Evolutionary conservation across 2,329 filamentous ascomycete species (phyloP), one percentile per base, ranked within the genome.

Genomic region (Canariomyces notabilis): DNA sequence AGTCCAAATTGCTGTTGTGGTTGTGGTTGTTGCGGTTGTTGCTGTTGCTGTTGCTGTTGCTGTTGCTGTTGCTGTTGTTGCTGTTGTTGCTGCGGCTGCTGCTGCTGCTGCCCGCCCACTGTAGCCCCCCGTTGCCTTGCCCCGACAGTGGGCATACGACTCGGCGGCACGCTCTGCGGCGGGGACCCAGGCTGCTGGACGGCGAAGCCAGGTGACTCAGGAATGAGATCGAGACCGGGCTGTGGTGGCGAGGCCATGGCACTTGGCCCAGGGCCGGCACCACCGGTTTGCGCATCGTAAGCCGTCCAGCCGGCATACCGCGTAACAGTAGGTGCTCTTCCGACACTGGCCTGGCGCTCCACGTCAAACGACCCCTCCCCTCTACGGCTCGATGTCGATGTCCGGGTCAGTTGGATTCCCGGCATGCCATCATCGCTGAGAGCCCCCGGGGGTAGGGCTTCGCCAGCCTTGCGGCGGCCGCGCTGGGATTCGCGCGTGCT

Each of bases 401-500:
- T 40, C 20, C 49, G 61, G 40, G 49, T 61, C 45, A 56, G 52
- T 43, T 54, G 62, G 21, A 53, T 53, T 42, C 45, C 59, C 15
- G 54, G 57, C 51, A 41, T 52, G 48, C 37, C 58, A 4, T 22
- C 7, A 14, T 60, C 48, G 56, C 60, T 41, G 6, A 60, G 23
- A 2, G 61, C 60, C 23, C 64, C 59, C 3, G 63, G 55, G 7
- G 71, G 67, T 7, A 73, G 55, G 1, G 63, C 66, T 37, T 76
- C 72, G 44, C 74, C 74, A 7, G 72, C 70, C 58, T 67, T 71
- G 54, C 74, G 70, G 26, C 73, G 71, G 32, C 74, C 74, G 20
- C 70, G 67, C 48, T 70, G 71, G 55, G 72, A 75, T 41, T 70
- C 67, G 35, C 67, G 63, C 59, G 61, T 23, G 23, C 35, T 22